Evolutionary conservation across 805 yeast genomes (phyloP).

Genomic region (Hanseniaspora pseudoguilliermondii): DNA sequence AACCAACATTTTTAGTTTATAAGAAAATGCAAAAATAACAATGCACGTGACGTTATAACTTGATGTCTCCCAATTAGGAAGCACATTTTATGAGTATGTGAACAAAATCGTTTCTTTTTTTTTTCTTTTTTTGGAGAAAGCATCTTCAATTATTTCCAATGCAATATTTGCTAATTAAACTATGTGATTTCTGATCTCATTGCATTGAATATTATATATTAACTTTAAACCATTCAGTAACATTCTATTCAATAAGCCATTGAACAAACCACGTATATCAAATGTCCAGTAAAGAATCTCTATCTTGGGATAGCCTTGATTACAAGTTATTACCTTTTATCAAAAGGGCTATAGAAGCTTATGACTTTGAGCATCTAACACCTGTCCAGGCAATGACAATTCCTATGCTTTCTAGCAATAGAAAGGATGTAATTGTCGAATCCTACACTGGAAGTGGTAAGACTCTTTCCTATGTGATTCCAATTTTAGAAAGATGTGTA

Average conservation of each 20-base stretch:
- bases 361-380: constrained; percentile 76
- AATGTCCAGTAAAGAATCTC: constrained; percentile 30
- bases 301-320: constrained; percentile 48
- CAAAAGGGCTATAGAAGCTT: constrained; percentile 48
- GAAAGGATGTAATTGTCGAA: constrained; percentile 83
- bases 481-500: constrained; percentile 56
- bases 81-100: too few relatives aligned
- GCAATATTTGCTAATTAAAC: background rate
- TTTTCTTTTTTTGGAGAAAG: background rate
- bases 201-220: too few relatives aligned
- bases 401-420: constrained; percentile 68
- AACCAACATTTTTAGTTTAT: too few relatives aligned
- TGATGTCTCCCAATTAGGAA: too few relatives aligned
- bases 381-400: constrained; percentile 95
- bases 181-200: too few relatives aligned
- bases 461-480: constrained; percentile 79
- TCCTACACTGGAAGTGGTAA: constrained; percentile 99
- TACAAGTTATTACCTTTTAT: constrained; percentile 58
- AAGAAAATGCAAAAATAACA: too few relatives aligned
- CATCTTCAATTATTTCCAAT: background rate
- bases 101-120: background rate
- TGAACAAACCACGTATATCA: background rate
- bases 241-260: background rate
- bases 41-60: too few relatives aligned
- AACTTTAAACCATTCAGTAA: too few relatives aligned